phyloP scores from a whole-genome alignment of 1,284 basidiomycete species.

The Rhodotorula sp. region DNA sequence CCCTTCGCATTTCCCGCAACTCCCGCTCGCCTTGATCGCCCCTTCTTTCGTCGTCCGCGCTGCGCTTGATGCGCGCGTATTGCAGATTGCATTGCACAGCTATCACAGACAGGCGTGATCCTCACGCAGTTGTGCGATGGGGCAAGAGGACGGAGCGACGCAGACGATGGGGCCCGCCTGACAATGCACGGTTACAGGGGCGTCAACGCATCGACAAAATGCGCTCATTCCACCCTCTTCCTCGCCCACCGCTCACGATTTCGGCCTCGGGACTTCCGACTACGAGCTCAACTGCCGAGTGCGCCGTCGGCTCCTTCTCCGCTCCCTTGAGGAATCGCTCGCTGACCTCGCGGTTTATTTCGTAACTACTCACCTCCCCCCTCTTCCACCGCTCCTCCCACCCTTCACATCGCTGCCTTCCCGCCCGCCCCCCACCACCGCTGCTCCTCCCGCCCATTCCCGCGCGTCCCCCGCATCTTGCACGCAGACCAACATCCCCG shows the following conservation, averaged over 20 bases:
- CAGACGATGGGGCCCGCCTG: too few species aligned
- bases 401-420: not conserved
- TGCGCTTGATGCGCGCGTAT: not conserved
- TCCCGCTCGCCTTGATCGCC: not conserved
- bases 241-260: conserved; percentile 56
- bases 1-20: not conserved
- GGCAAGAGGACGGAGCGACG: too few species aligned
- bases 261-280: conserved; percentile 97
- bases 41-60: not conserved
- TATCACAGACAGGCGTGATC: too few species aligned
- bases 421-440: not conserved
- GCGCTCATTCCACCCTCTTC: too few species aligned
- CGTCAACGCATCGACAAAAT: too few species aligned
- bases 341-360: too few species aligned
- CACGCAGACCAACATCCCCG: conserved; percentile 93
- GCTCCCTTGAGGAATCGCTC: too few species aligned
- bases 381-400: not conserved
- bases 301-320: too few species aligned
- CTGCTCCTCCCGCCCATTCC: not conserved
- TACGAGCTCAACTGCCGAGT: conserved; percentile 98
- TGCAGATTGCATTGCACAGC: not conserved
- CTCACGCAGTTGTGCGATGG: too few species aligned
- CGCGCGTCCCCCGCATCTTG: too few species aligned
- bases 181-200: too few species aligned
- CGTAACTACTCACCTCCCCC: not conserved